phyloP scores from a whole-genome alignment of 768 basidiomycete genomes.

The Kwoniella mangroviensis region DNA sequence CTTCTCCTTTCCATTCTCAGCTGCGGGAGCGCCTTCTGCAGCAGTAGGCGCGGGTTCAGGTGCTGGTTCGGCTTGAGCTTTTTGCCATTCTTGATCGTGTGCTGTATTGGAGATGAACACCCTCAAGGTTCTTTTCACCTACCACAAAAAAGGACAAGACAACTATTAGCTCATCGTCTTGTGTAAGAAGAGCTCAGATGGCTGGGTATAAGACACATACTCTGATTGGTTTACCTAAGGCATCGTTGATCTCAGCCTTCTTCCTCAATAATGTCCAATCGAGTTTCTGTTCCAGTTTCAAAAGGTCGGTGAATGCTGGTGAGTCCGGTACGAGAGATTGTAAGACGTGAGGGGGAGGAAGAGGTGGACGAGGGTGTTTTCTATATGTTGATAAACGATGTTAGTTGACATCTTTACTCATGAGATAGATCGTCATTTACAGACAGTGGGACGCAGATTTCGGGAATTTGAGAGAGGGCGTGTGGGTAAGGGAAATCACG shows the following conservation, averaged over 20 bases:
- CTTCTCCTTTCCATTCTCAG: slow-evolving; percentile 8
- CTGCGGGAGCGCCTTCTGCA: slow-evolving; percentile 27
- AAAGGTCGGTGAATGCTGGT: slow-evolving; percentile 79
- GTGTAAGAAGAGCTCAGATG: background rate
- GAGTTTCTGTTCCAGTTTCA: slow-evolving; percentile 86
- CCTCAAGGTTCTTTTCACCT: slow-evolving; percentile 82
- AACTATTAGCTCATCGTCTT: background rate
- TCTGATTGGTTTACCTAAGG: slow-evolving; percentile 72
- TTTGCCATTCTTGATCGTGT: slow-evolving; percentile 84
- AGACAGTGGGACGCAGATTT: too few relatives aligned
- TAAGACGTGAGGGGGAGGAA: slow-evolving; percentile 63
- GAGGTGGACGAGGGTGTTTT: slow-evolving; percentile 39
- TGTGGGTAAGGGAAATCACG: background rate
- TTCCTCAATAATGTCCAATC: slow-evolving; percentile 96
- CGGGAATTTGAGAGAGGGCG: too few relatives aligned
- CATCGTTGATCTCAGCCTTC: slow-evolving; percentile 86
- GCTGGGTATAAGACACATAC: slow-evolving; percentile 60
- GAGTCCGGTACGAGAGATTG: slow-evolving; percentile 81
- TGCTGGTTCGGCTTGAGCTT: slow-evolving; percentile 31
- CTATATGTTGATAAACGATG: background rate
- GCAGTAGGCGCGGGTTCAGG: slow-evolving; percentile 47
- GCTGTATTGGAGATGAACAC: slow-evolving; percentile 87
- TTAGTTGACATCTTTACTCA: background rate
- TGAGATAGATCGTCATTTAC: too few relatives aligned
- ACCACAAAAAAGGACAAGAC: background rate